phyloP scores from a whole-genome alignment of 2,329 filamentous ascomycete species.

The Nigrospora sphaerica region DNA sequence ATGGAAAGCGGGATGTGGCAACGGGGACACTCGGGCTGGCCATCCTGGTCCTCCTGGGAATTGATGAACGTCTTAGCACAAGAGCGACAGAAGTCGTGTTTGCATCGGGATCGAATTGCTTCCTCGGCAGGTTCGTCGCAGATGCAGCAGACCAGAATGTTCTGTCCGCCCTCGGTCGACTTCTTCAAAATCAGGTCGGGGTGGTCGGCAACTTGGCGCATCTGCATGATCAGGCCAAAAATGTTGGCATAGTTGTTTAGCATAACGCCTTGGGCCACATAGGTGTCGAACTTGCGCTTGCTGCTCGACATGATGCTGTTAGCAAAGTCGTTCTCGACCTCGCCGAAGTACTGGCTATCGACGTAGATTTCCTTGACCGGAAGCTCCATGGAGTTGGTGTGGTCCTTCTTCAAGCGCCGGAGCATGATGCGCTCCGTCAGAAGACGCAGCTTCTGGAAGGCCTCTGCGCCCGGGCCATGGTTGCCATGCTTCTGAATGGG shows the following conservation, averaged over 20 bases:
- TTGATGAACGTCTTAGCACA: slow-evolving; percentile 76
- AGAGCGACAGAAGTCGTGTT: slow-evolving; percentile 82
- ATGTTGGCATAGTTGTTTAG: slow-evolving; percentile 99
- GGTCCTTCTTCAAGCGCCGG: slow-evolving; percentile 85
- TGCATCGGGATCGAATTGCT: slow-evolving; percentile 84
- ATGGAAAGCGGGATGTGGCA: slow-evolving; percentile 89
- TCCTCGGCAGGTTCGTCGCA: slow-evolving; percentile 96
- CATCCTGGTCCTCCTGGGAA: slow-evolving; percentile 50
- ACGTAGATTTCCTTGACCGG: slow-evolving; percentile 91
- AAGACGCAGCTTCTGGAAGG: slow-evolving; percentile 75
- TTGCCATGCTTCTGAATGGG: slow-evolving; percentile 64
- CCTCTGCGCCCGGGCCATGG: slow-evolving; percentile 54
- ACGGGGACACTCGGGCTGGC: slow-evolving; percentile 69
- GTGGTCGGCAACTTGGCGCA: slow-evolving; percentile 96
- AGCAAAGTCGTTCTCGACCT: slow-evolving; percentile 93
- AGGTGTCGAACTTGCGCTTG: slow-evolving; percentile 86
- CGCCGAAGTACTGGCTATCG: slow-evolving; percentile 92
- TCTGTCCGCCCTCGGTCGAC: slow-evolving; percentile 77
- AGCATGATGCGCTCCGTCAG: slow-evolving; percentile 95
- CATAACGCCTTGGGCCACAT: slow-evolving; percentile 88
- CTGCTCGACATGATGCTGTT: slow-evolving; percentile 92
- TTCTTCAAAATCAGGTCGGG: slow-evolving; percentile 92
- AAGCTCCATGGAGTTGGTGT: slow-evolving; percentile 91
- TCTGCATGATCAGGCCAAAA: slow-evolving; percentile 97
- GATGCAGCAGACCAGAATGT: slow-evolving; percentile 85